These are phyloP conservation scores for Starmerella stigmatis DNA, from an alignment of 805 yeast genomes.

Conservation along the genomic window DNA sequence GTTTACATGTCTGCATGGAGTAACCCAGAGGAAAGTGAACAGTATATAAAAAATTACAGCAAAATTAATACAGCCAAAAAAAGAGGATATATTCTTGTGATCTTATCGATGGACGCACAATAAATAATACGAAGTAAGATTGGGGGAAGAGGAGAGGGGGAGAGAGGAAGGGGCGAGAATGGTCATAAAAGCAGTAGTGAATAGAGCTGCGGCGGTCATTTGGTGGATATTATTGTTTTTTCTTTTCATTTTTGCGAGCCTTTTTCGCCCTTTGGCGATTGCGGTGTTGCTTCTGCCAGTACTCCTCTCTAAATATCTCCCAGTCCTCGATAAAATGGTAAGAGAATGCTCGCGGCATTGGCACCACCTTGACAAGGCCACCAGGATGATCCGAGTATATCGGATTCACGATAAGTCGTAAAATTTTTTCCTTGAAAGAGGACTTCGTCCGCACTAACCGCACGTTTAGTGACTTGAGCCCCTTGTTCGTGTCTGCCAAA, in stretches of 20 bases:
- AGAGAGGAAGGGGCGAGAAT: no score
- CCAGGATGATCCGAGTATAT: constrained; percentile 36
- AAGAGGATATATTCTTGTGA: no score
- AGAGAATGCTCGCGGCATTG: constrained; percentile 71
- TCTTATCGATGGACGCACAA: no score
- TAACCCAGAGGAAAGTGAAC: no score
- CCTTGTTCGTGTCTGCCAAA: constrained; percentile 75
- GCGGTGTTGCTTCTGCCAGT: constrained; percentile 48
- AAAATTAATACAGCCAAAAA: no score
- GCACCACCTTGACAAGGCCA: constrained; percentile 67
- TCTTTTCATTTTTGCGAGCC: not conserved
- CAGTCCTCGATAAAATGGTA: constrained; percentile 83
- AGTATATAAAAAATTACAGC: no score
- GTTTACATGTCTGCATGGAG: no score
- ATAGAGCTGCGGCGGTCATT: no score
- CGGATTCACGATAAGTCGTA: constrained; percentile 26
- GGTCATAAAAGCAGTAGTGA: not conserved
- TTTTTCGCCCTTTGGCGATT: not conserved
- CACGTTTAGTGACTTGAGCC: constrained; percentile 71
- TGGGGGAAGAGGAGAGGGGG: no score
- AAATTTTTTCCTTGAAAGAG: constrained; percentile 25
- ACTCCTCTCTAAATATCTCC: constrained; percentile 88
- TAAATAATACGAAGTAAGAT: no score
- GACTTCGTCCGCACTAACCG: constrained; percentile 42
- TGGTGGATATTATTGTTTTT: not conserved